A percentile compares a stretch with the other conserved stretches of the same genome.
Conservation (phyloP, 73 alveolate species). For the Loxodes magnus region DNA sequence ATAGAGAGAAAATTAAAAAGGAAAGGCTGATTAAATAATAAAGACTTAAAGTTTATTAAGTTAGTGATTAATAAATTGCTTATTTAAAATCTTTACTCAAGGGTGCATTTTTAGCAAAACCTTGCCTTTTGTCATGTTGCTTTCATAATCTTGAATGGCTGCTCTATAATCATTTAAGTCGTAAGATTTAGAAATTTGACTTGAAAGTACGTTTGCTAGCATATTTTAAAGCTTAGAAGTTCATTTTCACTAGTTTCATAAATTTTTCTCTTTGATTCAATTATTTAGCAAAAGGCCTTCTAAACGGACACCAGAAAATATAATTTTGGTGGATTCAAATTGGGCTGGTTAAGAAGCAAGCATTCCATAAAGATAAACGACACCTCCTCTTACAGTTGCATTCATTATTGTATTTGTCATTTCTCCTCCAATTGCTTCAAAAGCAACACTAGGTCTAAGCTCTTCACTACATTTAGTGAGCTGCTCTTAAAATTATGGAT, state of each 20-base stretch:
- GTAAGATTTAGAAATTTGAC: slow-evolving; percentile 18
- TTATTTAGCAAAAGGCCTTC: slow-evolving; percentile 31
- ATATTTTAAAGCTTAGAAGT: neutral
- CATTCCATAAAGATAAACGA: slow-evolving; percentile 33
- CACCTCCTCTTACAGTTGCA: slow-evolving; percentile 29
- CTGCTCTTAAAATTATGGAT: slow-evolving; percentile 43
- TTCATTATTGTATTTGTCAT: slow-evolving; percentile 39
- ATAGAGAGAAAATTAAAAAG: too few species aligned
- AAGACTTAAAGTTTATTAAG: too few species aligned
- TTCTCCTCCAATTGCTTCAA: slow-evolving; percentile 60
- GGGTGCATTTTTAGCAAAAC: slow-evolving; percentile 13
- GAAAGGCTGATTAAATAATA: too few species aligned
- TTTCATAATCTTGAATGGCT: slow-evolving; percentile 17
- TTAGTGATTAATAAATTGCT: too few species aligned
- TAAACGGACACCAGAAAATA: slow-evolving; percentile 26
- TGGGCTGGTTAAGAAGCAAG: slow-evolving; percentile 15
- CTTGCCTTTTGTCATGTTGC: slow-evolving; percentile 26
- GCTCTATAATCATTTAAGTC: slow-evolving; percentile 9
- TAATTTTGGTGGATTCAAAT: slow-evolving; percentile 25
- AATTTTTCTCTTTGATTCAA: slow-evolving; percentile 13
- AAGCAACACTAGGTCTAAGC: slow-evolving; percentile 41
- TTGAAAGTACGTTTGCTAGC: slow-evolving; percentile 24
- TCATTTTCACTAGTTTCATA: neutral
- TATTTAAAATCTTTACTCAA: too few species aligned
- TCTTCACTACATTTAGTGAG: slow-evolving; percentile 25